phyloP scores from a whole-genome alignment of 2,329 filamentous ascomycete species.

The Geosmithia putterillii region DNA sequence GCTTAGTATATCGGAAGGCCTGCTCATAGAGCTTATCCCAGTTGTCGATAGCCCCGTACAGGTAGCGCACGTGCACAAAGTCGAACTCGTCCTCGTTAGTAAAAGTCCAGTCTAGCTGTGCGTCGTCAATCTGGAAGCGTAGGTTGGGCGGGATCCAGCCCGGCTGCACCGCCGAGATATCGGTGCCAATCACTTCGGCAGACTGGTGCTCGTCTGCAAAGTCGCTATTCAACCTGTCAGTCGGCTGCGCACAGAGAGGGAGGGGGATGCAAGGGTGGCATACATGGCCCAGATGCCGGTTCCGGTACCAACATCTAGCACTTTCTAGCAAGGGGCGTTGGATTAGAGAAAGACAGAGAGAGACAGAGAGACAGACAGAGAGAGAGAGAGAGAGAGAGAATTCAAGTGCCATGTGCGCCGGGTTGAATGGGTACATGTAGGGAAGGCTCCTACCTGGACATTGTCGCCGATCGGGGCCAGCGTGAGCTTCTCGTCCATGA shows the following conservation, averaged over 20 bases:
- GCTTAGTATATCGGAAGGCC: constrained; percentile 33
- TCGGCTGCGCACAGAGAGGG: too few species aligned
- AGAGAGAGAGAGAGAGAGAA: too few species aligned
- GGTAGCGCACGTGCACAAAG: constrained; percentile 43
- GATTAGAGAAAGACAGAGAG: too few species aligned
- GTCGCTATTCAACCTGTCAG: constrained; percentile 16
- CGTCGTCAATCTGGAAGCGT: constrained; percentile 20
- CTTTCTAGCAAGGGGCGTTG: constrained; percentile 3
- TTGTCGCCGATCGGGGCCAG: constrained; percentile 10
- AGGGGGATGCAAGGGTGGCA: neutral
- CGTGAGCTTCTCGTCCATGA: constrained; percentile 10
- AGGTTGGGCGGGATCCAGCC: constrained; percentile 15
- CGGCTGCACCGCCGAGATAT: constrained; percentile 21
- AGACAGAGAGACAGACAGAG: too few species aligned
- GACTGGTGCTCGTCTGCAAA: constrained; percentile 17
- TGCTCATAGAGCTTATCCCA: constrained; percentile 43
- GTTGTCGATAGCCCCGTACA: constrained; percentile 43
- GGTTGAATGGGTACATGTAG: too few species aligned
- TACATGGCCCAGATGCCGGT: constrained; percentile 40
- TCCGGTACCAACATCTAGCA: constrained; percentile 42
- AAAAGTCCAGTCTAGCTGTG: constrained; percentile 29
- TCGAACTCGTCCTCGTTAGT: constrained; percentile 33
- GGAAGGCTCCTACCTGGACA: constrained; percentile 6
- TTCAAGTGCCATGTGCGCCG: too few species aligned
- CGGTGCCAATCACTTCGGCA: constrained; percentile 17